Conservation (phyloP, 23 red algal genomes). For the Gracilaria gracilis region DNA sequence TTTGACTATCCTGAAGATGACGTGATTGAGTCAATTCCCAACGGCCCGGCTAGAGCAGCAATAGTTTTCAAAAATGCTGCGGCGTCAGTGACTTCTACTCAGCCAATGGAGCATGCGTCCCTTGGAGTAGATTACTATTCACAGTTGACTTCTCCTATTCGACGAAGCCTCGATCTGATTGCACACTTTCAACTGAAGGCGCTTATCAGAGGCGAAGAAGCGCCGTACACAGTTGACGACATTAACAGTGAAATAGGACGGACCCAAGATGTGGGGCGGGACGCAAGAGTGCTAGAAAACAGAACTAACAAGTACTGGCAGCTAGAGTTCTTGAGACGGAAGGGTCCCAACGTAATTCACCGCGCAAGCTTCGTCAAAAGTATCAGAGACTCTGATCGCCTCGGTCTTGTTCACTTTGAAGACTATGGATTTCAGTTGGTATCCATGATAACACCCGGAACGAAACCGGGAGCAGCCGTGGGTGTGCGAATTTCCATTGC, state of each 20-base stretch:
- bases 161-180: slow-evolving; percentile 81
- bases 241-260: slow-evolving; percentile 67
- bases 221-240: slow-evolving; percentile 42
- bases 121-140: slow-evolving; percentile 78
- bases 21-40: slow-evolving; percentile 46
- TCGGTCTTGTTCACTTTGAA: slow-evolving; percentile 59
- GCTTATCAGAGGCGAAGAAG: slow-evolving; percentile 39
- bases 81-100: slow-evolving; percentile 44
- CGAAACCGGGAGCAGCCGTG: slow-evolving; percentile 40
- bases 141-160: slow-evolving; percentile 88
- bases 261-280: slow-evolving; percentile 20
- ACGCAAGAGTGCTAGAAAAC: slow-evolving; percentile 46
- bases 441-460: slow-evolving; percentile 1
- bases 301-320: slow-evolving; percentile 75
- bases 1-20: slow-evolving; percentile 73
- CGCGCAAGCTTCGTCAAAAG: slow-evolving; percentile 24
- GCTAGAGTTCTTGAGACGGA: slow-evolving; percentile 64
- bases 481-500: slow-evolving; percentile 9
- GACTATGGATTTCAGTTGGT: slow-evolving; percentile 67
- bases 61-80: slow-evolving; percentile 58
- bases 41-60: slow-evolving; percentile 66
- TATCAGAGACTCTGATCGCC: slow-evolving; percentile 22
- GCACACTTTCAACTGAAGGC: slow-evolving; percentile 87
- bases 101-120: slow-evolving; percentile 73
- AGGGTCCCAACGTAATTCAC: slow-evolving; percentile 27